phyloP scores from a whole-genome alignment of 208 protist species.

The Novymonas esmeraldas region DNA sequence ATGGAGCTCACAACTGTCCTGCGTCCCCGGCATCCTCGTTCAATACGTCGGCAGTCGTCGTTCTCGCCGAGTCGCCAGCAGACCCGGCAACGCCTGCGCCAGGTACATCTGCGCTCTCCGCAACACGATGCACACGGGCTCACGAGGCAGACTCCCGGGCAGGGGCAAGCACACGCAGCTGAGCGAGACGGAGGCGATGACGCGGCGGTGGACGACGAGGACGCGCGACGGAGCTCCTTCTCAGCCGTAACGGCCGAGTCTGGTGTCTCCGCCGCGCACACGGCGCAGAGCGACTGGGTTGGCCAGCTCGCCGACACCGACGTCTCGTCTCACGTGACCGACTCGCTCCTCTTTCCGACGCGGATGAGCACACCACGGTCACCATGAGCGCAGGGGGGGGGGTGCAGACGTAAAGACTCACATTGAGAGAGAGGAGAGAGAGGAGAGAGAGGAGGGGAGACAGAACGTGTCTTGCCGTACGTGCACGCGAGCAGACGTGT shows the following conservation, averaged over 20 bases:
- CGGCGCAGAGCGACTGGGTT: conserved; percentile 2
- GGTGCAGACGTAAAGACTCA: too few relatives aligned
- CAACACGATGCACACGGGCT: not conserved
- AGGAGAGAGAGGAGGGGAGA: too few relatives aligned
- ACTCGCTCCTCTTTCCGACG: not conserved
- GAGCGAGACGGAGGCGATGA: too few relatives aligned
- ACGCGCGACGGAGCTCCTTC: conserved; percentile 2
- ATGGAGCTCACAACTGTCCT: conserved; percentile 35
- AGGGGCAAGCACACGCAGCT: not conserved
- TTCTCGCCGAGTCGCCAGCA: not conserved
- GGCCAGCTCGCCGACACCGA: conserved; percentile 35
- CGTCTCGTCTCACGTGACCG: conserved; percentile 7
- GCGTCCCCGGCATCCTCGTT: not conserved
- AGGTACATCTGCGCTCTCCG: conserved; percentile 2
- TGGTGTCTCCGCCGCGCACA: not conserved
- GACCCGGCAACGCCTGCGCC: conserved; percentile 1
- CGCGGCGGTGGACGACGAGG: not conserved
- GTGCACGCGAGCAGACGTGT: too few relatives aligned
- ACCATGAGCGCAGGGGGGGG: not conserved
- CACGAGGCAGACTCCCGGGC: too few relatives aligned
- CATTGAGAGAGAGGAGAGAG: too few relatives aligned
- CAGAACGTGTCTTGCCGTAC: too few relatives aligned
- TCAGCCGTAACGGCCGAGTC: conserved; percentile 31
- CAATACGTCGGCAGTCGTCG: not conserved
- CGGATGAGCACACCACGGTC: not conserved